Conservation (phyloP, 2,329 filamentous ascomycete species). For the Hortaea sp. region DNA sequence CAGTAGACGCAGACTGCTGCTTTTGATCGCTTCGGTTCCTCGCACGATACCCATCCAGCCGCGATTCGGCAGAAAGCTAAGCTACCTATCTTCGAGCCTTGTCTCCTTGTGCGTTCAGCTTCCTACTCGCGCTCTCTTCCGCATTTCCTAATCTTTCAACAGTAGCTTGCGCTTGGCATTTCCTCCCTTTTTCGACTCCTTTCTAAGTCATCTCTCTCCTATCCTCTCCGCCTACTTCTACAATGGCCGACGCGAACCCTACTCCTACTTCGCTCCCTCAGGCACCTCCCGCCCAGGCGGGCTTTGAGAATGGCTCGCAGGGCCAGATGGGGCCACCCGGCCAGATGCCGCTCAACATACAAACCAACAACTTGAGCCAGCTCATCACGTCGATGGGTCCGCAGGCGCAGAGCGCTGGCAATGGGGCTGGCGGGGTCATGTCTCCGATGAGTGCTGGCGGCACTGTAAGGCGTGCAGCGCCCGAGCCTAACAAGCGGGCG, state of each 20-base stretch:
- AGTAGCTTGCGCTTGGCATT: slow-evolving; percentile 25
- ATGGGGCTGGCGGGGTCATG: slow-evolving; percentile 51
- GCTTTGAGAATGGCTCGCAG: slow-evolving; percentile 64
- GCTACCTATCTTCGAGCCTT: slow-evolving; percentile 1
- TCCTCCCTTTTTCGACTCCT: slow-evolving; percentile 20
- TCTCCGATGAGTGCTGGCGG: slow-evolving; percentile 75
- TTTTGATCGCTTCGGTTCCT: not conserved
- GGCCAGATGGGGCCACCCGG: slow-evolving; percentile 61
- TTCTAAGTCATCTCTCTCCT: slow-evolving; percentile 23
- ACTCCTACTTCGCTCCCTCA: slow-evolving; percentile 58
- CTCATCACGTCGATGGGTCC: slow-evolving; percentile 95
- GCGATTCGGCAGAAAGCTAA: not conserved
- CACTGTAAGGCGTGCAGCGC: slow-evolving; percentile 79
- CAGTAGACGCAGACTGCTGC: not conserved
- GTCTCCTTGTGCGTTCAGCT: slow-evolving; percentile 10
- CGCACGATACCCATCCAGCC: not conserved
- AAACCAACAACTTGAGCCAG: slow-evolving; percentile 85
- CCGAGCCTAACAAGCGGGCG: slow-evolving; percentile 96
- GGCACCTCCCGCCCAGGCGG: slow-evolving; percentile 55
- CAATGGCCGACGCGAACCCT: slow-evolving; percentile 67
- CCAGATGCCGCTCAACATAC: slow-evolving; percentile 64
- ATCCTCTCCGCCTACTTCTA: slow-evolving; percentile 30
- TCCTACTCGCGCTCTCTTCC: not conserved
- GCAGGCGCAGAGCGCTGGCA: slow-evolving; percentile 60
- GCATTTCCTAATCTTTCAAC: slow-evolving; percentile 8